Percentiles rank a stretch among this genome's conserved stretches.
Conservation (phyloP, 2,329 filamentous ascomycete genomes). For the Penicillium sp. region DNA sequence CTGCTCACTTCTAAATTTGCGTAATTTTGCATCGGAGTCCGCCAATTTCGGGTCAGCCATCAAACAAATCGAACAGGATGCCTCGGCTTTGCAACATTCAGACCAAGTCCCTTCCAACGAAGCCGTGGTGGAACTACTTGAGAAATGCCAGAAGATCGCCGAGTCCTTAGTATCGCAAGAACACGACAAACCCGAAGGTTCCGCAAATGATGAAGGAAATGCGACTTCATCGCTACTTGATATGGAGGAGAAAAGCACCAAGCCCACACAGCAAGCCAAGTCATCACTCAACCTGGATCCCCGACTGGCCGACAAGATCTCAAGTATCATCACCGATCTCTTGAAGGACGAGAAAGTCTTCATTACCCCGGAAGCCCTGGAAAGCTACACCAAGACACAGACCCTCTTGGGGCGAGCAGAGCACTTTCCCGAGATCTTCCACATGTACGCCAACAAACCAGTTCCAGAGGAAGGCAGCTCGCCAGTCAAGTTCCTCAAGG, state of each 20-base stretch:
- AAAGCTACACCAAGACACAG: slow-evolving; percentile 75
- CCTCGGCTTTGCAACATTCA: slow-evolving; percentile 29
- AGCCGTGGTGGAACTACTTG: slow-evolving; percentile 33
- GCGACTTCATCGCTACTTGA: slow-evolving; percentile 44
- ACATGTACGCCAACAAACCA: slow-evolving; percentile 81
- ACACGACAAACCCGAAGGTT: slow-evolving; percentile 16
- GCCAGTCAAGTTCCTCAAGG: slow-evolving; percentile 59
- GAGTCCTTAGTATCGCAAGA: slow-evolving; percentile 31
- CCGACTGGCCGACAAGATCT: slow-evolving; percentile 48
- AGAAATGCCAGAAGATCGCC: slow-evolving; percentile 36
- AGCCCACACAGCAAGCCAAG: slow-evolving; percentile 18
- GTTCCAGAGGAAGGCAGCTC: slow-evolving; percentile 62
- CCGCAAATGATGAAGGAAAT: slow-evolving; percentile 30
- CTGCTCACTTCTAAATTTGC: slow-evolving; percentile 1
- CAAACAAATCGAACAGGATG: slow-evolving; percentile 30
- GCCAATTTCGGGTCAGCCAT: slow-evolving; percentile 27
- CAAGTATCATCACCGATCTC: slow-evolving; percentile 64
- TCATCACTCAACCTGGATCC: slow-evolving; percentile 32
- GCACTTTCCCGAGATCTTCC: slow-evolving; percentile 75
- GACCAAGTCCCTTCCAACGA: slow-evolving; percentile 37
- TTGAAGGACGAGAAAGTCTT: slow-evolving; percentile 74
- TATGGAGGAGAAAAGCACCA: slow-evolving; percentile 38
- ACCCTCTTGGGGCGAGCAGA: slow-evolving; percentile 70
- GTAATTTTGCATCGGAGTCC: slow-evolving; percentile 22
- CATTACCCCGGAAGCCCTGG: slow-evolving; percentile 72